Conservation (phyloP, 2,329 filamentous ascomycete species). For the Achaetomium macrosporum region DNA sequence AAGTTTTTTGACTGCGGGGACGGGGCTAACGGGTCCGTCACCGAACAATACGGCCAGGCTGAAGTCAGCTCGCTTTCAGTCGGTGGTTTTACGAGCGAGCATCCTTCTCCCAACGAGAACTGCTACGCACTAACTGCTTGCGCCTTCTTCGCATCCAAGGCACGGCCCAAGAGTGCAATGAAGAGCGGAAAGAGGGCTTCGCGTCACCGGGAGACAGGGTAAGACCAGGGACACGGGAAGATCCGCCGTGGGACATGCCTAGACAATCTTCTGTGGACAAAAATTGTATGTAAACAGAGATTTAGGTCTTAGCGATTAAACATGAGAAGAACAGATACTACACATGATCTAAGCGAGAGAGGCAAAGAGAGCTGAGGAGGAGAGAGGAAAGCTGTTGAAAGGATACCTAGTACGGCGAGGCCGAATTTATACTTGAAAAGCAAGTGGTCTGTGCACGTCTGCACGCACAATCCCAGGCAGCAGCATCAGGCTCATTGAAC, state of each 20-base stretch:
- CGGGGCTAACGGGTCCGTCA: too few relatives aligned
- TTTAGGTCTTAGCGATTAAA: constrained; percentile 86
- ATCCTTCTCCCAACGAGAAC: not conserved
- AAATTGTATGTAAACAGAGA: constrained; percentile 75
- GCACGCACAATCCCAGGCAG: not conserved
- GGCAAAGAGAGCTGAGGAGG: constrained; percentile 50
- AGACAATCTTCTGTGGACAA: constrained; percentile 56
- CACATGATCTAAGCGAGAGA: constrained; percentile 80
- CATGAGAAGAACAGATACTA: constrained; percentile 95
- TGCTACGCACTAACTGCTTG: constrained; percentile 14
- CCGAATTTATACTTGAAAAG: not conserved
- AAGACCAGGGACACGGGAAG: constrained; percentile 68
- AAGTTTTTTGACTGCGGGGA: too few relatives aligned
- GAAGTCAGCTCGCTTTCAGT: not conserved
- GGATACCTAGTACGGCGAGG: not conserved
- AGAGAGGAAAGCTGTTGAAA: constrained; percentile 35
- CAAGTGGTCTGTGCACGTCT: constrained; percentile 11
- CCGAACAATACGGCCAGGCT: not conserved
- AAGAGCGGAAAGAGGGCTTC: constrained; percentile 61
- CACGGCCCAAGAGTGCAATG: constrained; percentile 50
- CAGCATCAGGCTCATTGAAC: too few relatives aligned
- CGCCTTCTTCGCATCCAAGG: constrained; percentile 51
- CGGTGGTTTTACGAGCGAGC: not conserved
- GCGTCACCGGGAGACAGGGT: constrained; percentile 70
- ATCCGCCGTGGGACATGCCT: constrained; percentile 61